Conservation (phyloP, 2,329 filamentous ascomycete species). For the Botrytis deweyae region DNA sequence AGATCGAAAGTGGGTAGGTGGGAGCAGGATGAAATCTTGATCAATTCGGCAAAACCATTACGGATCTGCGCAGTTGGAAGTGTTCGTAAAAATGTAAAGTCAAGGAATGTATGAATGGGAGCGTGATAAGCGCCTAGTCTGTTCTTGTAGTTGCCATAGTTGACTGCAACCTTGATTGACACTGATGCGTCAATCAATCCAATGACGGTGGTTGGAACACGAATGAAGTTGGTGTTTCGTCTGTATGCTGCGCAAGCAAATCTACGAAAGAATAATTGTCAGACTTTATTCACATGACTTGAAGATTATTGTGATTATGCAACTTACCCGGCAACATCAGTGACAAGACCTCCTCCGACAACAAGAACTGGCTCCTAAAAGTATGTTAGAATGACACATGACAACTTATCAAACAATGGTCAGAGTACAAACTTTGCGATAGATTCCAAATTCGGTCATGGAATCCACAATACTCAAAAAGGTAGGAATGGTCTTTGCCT, state of each 20-base stretch:
- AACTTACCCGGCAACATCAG: conserved; percentile 69
- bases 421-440: conserved; percentile 51
- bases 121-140: conserved; percentile 71
- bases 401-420: background rate
- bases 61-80: conserved; percentile 66
- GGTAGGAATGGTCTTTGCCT: conserved; percentile 71
- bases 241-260: conserved; percentile 72
- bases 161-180: conserved; percentile 76
- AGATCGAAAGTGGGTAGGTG: conserved; percentile 65
- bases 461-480: conserved; percentile 68
- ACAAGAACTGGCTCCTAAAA: conserved; percentile 61
- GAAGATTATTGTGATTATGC: conserved; percentile 18
- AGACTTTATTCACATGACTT: conserved; percentile 21
- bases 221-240: conserved; percentile 71
- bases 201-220: conserved; percentile 72
- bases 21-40: conserved; percentile 73
- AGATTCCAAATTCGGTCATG: conserved; percentile 72
- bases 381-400: conserved; percentile 20
- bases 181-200: conserved; percentile 74
- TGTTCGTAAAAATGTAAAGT: conserved; percentile 70
- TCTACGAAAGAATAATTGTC: conserved; percentile 42
- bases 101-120: conserved; percentile 69
- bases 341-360: conserved; percentile 68
- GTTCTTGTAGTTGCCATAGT: conserved; percentile 76
- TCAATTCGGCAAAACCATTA: conserved; percentile 72